phyloP scores from a whole-genome alignment of 2,329 filamentous ascomycete genomes.

The Diplodia sapinea region DNA sequence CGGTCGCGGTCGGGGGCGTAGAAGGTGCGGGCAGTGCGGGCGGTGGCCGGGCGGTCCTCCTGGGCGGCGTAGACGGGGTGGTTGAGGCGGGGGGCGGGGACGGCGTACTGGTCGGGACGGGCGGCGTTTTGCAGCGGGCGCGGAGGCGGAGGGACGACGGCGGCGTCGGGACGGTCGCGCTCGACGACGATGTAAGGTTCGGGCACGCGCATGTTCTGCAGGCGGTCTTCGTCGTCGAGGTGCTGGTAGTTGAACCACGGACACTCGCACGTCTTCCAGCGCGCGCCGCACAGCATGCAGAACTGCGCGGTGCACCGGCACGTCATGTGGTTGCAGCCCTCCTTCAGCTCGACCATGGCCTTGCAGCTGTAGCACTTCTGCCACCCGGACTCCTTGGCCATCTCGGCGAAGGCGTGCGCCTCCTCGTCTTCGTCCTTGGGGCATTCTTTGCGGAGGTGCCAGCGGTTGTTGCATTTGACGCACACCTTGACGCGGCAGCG shows the following conservation, averaged over 20 bases:
- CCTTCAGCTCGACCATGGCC: conserved; percentile 75
- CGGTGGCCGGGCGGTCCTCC: conserved; percentile 39
- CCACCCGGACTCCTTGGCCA: conserved; percentile 73
- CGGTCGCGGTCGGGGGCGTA: conserved; percentile 38
- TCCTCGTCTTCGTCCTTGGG: conserved; percentile 74
- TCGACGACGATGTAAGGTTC: conserved; percentile 59
- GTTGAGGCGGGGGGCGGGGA: conserved; percentile 39
- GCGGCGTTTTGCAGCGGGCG: conserved; percentile 30
- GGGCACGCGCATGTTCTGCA: conserved; percentile 38
- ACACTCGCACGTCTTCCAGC: conserved; percentile 85
- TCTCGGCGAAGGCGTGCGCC: conserved; percentile 65
- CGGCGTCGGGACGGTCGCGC: conserved; percentile 43
- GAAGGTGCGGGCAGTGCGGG: conserved; percentile 39
- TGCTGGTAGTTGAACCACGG: conserved; percentile 74
- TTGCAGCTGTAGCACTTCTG: conserved; percentile 77
- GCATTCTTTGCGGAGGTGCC: conserved; percentile 71
- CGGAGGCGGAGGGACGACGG: conserved; percentile 41
- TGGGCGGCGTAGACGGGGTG: conserved; percentile 36
- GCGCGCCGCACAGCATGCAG: conserved; percentile 81
- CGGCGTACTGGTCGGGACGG: conserved; percentile 41
- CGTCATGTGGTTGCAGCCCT: conserved; percentile 87
- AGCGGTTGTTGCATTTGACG: conserved; percentile 72
- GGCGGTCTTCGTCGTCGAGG: conserved; percentile 58
- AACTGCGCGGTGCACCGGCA: conserved; percentile 85
- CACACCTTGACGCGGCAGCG: conserved; percentile 78